Base-by-base conservation (phyloP, 2,329 filamentous ascomycete genomes). In the Pyrenophora tritici-repentis region DNA sequence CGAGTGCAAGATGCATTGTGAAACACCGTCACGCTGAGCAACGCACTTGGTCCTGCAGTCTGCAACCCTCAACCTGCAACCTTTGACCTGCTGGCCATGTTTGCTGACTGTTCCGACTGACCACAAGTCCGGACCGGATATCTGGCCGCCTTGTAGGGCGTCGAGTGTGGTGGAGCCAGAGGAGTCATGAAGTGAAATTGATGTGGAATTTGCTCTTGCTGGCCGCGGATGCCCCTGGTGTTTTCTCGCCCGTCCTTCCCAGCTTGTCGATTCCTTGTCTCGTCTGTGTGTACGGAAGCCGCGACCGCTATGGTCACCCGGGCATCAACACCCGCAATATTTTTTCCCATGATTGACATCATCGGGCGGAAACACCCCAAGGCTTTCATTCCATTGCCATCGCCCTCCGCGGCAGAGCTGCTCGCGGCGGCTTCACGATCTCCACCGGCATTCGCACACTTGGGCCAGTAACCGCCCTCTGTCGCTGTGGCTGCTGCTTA, bases 321-420 rank as follows among this genome's bases (percentile, higher is more conserved):
- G 38, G 38, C 43, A 51, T 51, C 48, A 51, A 34, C 48, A 47
- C 48, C 18, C 18, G n/a, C 24, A 26, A 14, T 14, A 12, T 33
- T 43, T 47, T 38, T 33, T 42, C 35, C 32, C 32, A 24, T n/a
- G 24, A 16, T 47, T 51, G 48, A 51, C 48, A 51, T 51, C 48
- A 51, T 47, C 35, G 13, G 22, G 18, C 31, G 33, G 13, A 29
- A 4, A 29, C 26, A 29, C 26, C 13, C 26, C 7, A 13, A 12
- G 26, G 9, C 9, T 12, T 29, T 10, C 26, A 12, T 29, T 29
- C 26, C 26, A 29, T 10, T 2, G 9, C 26, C 9, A 9, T 10
- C 3, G 10, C 26, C 9, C 26, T 12, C 18, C 18, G 18, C 18
- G 18, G 18, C 18, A 20, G 18, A 20, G 26, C 26, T 13, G 9